Conservation (phyloP, 768 basidiomycete species). For the Neoboletus magnificus region DNA sequence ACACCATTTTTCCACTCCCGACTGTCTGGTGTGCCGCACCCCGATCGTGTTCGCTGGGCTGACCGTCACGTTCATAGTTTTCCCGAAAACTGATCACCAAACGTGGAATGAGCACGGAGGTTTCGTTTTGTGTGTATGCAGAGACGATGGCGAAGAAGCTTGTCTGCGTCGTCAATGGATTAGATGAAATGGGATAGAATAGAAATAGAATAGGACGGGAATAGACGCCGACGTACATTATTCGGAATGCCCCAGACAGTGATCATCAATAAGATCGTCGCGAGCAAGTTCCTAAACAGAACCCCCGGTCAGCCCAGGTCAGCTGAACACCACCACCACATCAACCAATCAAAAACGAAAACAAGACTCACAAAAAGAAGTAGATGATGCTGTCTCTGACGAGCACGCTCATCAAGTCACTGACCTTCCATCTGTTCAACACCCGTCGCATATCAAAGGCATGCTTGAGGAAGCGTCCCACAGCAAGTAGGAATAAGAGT, state of each 20-base stretch:
- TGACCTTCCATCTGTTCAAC: slow-evolving; percentile 6
- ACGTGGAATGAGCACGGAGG: slow-evolving; percentile 17
- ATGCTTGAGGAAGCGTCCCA: slow-evolving; percentile 12
- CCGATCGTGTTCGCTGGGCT: background rate
- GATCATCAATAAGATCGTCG: slow-evolving; percentile 17
- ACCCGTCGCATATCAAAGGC: slow-evolving; percentile 5
- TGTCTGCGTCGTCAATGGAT: background rate
- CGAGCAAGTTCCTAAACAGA: slow-evolving; percentile 11
- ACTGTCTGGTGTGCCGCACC: background rate
- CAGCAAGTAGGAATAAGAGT: slow-evolving; percentile 16
- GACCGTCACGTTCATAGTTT: slow-evolving; percentile 4
- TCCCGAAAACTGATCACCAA: slow-evolving; percentile 21
- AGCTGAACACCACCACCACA: too few species aligned
- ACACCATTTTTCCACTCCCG: slow-evolving; percentile 10
- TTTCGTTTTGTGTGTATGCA: slow-evolving; percentile 18
- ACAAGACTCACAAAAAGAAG: slow-evolving; percentile 14
- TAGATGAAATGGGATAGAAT: background rate
- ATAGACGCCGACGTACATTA: slow-evolving; percentile 1
- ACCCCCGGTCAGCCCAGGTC: background rate
- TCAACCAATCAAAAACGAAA: background rate
- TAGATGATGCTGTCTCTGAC: slow-evolving; percentile 18
- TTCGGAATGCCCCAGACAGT: slow-evolving; percentile 10
- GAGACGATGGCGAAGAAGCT: slow-evolving; percentile 9
- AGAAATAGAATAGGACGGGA: too few species aligned
- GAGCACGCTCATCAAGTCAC: slow-evolving; percentile 16